Evolutionary conservation across 441 rosid species (phyloP), one percentile per base, ranked within the genome.

Genomic region (Metrosideros polymorpha): DNA sequence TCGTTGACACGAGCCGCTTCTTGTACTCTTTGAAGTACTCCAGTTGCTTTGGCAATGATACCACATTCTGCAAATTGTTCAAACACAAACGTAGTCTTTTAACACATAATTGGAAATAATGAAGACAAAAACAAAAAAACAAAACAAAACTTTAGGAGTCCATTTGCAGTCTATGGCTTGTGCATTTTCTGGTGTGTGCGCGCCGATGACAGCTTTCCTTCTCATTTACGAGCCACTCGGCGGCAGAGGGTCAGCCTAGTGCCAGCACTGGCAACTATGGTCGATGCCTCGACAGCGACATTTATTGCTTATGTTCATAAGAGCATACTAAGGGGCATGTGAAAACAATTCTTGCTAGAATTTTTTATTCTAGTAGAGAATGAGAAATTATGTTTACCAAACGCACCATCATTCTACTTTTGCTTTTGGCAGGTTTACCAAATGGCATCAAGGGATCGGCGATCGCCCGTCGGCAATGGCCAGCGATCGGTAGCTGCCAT

Each of bases 21-120:
- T 92, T 95, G 92, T 94, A 97, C 85, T 95, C 97, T 87, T 85
- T 92, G 82, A 97, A 96, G 86, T 95, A 90, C 83, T 91, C 93
- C 86, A 97, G 57, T 85, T 97, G 98, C 85, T 82, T 85, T 76
- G 92, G 87, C 27, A 95, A 86, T 83, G 83, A 87, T 76, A 95
- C 59, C 87, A 94, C 98, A 83, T 88, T 91, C 99, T 96, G 93
- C 24, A 77, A 47, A 49, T 42, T 56, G 9, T 85, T 32, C 42
- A 59, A 71, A 86, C 82, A 87, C 29, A 83, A 19, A 66, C 17
- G n/a, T 7, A 71, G 79, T 39, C 49, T 39, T 39, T 71, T 5
- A 39, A 39, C 42, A 39, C n/a, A 71, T 15, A 39, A 71, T 39
- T 35, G 77, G 45, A 39, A 22, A 7, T 32, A 66, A 30, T 52